These are phyloP conservation scores for Massarina eburnea DNA, from an alignment of 2,329 filamentous ascomycete genomes.

Conservation along the genomic window DNA sequence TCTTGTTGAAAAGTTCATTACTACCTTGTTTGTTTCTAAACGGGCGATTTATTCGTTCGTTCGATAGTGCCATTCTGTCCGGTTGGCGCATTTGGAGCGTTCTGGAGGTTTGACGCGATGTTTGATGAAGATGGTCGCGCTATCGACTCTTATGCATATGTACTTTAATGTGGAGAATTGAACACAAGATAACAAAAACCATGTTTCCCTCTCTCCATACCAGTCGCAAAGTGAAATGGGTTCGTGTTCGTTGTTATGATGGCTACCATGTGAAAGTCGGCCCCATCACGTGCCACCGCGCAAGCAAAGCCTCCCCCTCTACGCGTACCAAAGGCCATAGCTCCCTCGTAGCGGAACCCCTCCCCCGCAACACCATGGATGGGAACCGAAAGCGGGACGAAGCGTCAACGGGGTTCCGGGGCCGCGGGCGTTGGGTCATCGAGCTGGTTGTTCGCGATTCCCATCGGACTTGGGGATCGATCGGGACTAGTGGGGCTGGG, in stretches of 20 bases:
- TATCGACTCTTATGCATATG: background rate
- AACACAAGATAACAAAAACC: background rate
- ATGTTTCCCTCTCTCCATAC: background rate
- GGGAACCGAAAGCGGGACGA: no score
- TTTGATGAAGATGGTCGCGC: background rate
- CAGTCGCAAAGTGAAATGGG: no score
- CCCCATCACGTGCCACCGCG: background rate
- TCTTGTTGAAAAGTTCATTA: background rate
- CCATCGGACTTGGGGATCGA: background rate
- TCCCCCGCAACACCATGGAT: no score
- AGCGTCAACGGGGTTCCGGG: no score
- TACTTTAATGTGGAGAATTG: background rate
- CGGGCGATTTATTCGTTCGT: conserved; percentile 3
- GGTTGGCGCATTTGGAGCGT: conserved; percentile 5
- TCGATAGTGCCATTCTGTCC: background rate
- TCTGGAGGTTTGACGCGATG: background rate
- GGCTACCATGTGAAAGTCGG: no score
- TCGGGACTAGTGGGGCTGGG: background rate
- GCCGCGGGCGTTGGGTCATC: background rate
- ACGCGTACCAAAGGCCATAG: no score
- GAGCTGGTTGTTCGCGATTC: background rate
- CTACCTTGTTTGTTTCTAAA: conserved; percentile 3
- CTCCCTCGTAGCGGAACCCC: no score
- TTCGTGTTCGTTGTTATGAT: no score
- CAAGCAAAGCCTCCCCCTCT: no score